Evolutionary conservation across 768 basidiomycete genomes (phyloP).

Genomic region (Obba rivulosa): DNA sequence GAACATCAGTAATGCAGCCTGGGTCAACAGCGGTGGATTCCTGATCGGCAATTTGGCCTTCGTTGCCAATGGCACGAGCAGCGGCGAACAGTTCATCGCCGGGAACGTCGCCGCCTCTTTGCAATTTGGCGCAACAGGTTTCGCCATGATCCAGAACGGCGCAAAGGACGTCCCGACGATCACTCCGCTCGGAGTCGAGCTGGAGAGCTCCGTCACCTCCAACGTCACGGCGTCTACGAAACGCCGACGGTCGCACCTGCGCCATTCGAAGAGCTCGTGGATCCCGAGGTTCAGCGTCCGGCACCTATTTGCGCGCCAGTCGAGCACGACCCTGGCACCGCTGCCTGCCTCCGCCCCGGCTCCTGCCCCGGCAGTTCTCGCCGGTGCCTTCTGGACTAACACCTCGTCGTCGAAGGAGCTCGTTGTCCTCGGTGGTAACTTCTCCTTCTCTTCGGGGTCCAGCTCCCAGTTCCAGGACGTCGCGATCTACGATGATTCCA

Average conservation of each 20-base stretch:
- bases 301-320: conserved; percentile 48
- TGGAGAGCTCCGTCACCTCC: conserved; percentile 36
- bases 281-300: conserved; percentile 35
- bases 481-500: conserved; percentile 62
- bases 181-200: conserved; percentile 53
- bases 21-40: conserved; percentile 76
- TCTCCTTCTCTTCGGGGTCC: conserved; percentile 49
- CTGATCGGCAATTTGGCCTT: conserved; percentile 66
- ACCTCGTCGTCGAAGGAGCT: conserved; percentile 57
- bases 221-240: conserved; percentile 23
- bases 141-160: conserved; percentile 74
- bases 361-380: conserved; percentile 74
- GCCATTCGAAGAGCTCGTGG: conserved; percentile 38
- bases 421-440: conserved; percentile 87
- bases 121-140: conserved; percentile 70
- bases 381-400: conserved; percentile 90
- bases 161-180: conserved; percentile 47
- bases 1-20: conserved; percentile 52
- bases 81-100: conserved; percentile 56
- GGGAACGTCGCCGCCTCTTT: conserved; percentile 56
- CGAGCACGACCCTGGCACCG: conserved; percentile 36
- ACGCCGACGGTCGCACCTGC: conserved; percentile 34
- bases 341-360: conserved; percentile 54
- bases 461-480: conserved; percentile 45
- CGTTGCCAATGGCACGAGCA: conserved; percentile 58